Evolutionary conservation across 441 rosid genomes (phyloP).

Genomic region (Melastoma candidum): DNA sequence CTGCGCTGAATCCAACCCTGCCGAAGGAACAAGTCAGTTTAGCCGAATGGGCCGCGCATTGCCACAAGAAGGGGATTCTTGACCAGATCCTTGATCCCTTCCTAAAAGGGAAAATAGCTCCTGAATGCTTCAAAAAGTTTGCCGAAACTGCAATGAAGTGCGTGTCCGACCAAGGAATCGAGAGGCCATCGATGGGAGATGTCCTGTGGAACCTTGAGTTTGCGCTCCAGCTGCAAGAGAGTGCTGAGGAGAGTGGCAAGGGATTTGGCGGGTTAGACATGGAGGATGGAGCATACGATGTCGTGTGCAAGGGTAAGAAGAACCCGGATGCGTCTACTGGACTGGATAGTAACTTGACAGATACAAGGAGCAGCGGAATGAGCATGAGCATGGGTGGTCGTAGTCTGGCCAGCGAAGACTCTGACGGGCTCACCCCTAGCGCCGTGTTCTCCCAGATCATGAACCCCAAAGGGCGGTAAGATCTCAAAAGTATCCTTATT

Average conservation of each 20-base stretch:
- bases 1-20: conserved; percentile 8
- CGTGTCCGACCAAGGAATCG: conserved; percentile 10
- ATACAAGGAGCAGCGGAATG: conserved; percentile 2
- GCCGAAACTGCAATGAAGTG: conserved; percentile 8
- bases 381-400: conserved; percentile 12
- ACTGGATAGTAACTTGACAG: conserved; percentile 2
- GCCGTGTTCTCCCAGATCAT: conserved; percentile 11
- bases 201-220: conserved; percentile 14
- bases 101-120: conserved; percentile 11
- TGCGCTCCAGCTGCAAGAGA: conserved; percentile 9
- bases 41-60: conserved; percentile 12
- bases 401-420: conserved; percentile 12
- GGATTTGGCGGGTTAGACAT: neutral
- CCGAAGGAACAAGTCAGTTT: conserved; percentile 13
- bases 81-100: conserved; percentile 13
- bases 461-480: conserved; percentile 9
- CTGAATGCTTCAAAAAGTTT: conserved; percentile 9
- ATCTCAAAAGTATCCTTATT: neutral
- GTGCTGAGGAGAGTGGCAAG: conserved; percentile 6
- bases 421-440: conserved; percentile 9
- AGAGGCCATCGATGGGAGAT: conserved; percentile 13
- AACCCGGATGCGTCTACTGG: neutral
- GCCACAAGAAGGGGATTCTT: conserved; percentile 9
- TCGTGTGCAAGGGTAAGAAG: conserved; percentile 8
- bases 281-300: conserved; percentile 2